Evolutionary conservation across 768 basidiomycete genomes (phyloP), one percentile per base, ranked within the genome.

Genomic region (Leccinum fibrillosum): DNA sequence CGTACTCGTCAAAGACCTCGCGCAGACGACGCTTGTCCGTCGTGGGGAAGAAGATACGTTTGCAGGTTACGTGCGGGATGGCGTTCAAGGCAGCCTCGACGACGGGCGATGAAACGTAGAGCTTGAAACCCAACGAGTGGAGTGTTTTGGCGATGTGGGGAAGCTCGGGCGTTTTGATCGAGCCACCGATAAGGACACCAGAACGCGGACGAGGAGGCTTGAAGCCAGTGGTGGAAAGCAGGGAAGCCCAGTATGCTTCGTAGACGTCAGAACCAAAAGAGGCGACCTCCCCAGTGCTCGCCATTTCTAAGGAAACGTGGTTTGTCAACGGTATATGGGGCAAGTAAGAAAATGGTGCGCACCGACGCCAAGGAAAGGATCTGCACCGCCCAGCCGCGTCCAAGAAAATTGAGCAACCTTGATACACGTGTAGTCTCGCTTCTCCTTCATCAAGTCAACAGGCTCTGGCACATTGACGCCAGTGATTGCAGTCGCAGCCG

Each of bases 351-450:
- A 37, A 28, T 35, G 13, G 6, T n/a, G 82, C 90, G 72, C 62
- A 92, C 92, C 92, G 54, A 96, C 93, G 59, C 94, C 94, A 61
- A 98, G 80, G 85, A 94, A 95, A 10, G 95, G 96, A 79, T 98
- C 96, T 19, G 96, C 96, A 58, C 96, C 96, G 23, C 85, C 93
- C 39, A 99, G 72, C 44, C 96, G 89, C 50, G 95, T 98, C 97
- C 96, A 99, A 11, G 91, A 94, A 79, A 99, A 98, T 69, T 98
- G 96, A 11, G 97, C 88, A 49, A 97, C 94, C 78, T 99, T 98
- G 82, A 99, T 91, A 8, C 94, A 88, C 15, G 88, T 90, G 73
- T 98, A 98, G 70, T 95, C 88, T 26, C 93, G 82, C 72, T 88
- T 82, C 72, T 89, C 80, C 55, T 86, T 82, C 95, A 98, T 98